These are phyloP conservation scores for Xeromyces bisporus DNA, from an alignment of 495 filamentous ascomycete species.

Conservation along the genomic window DNA sequence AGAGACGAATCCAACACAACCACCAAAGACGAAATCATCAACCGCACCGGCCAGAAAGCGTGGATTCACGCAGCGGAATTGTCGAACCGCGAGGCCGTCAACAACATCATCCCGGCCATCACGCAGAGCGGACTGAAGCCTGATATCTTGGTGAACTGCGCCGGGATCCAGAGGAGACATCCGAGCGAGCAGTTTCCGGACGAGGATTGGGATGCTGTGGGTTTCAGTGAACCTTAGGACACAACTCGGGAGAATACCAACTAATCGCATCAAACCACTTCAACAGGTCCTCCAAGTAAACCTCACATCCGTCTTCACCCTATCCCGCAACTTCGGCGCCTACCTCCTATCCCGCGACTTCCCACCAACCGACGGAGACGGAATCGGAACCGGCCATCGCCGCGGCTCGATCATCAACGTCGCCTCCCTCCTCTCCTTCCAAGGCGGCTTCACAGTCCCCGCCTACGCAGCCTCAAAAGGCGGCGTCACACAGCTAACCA, in stretches of 20 bases:
- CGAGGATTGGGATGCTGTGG: constrained; percentile 60
- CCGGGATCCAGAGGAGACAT: constrained; percentile 70
- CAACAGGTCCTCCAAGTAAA: constrained; percentile 67
- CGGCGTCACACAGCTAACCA: constrained; percentile 73
- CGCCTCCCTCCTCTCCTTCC: constrained; percentile 70
- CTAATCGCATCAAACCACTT: not conserved
- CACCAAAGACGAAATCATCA: constrained; percentile 43
- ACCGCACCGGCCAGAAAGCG: constrained; percentile 47
- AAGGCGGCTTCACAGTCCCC: constrained; percentile 79
- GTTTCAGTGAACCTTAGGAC: no score
- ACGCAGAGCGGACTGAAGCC: constrained; percentile 40
- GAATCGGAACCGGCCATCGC: no score
- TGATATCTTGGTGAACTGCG: constrained; percentile 69
- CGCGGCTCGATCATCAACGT: constrained; percentile 75
- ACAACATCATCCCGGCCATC: constrained; percentile 41
- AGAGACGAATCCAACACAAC: constrained; percentile 46
- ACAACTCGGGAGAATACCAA: no score
- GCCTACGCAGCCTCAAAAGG: constrained; percentile 86
- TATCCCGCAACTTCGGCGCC: constrained; percentile 71
- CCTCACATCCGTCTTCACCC: constrained; percentile 62
- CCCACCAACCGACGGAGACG: no score
- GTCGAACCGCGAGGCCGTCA: constrained; percentile 40
- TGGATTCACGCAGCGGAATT: constrained; percentile 60
- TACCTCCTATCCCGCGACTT: constrained; percentile 52
- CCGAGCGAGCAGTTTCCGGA: constrained; percentile 63